Evolutionary conservation across 1,139 yeast species (phyloP).

Genomic region (Ogataea hybrid): DNA sequence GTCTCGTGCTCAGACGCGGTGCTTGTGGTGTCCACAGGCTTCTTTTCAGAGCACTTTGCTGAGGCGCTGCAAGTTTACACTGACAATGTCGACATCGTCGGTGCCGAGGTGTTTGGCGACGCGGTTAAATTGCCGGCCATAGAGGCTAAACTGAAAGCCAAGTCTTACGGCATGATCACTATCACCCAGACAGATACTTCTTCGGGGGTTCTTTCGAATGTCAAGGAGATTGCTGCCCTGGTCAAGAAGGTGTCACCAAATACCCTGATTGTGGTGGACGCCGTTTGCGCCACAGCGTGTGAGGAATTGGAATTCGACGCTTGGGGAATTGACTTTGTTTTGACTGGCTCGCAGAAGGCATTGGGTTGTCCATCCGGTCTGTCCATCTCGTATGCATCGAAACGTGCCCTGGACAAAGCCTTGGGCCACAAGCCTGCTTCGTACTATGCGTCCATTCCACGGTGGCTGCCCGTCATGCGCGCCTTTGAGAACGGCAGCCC

Average conservation of each 20-base stretch:
- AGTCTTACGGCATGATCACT: slow-evolving; percentile 62
- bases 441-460: slow-evolving; percentile 68
- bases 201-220: slow-evolving; percentile 82
- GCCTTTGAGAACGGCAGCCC: slow-evolving; percentile 82
- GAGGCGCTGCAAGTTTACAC: slow-evolving; percentile 75
- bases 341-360: slow-evolving; percentile 95
- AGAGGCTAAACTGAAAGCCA: slow-evolving; percentile 45
- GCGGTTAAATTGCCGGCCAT: slow-evolving; percentile 59
- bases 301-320: slow-evolving; percentile 82
- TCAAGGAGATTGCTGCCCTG: slow-evolving; percentile 58
- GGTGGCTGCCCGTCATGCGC: slow-evolving; percentile 88
- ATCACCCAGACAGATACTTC: slow-evolving; percentile 97
- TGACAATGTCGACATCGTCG: slow-evolving; percentile 63
- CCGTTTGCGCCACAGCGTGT: slow-evolving; percentile 91
- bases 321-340: slow-evolving; percentile 87
- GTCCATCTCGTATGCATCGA: slow-evolving; percentile 72
- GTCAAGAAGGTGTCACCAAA: slow-evolving; percentile 72
- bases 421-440: slow-evolving; percentile 55
- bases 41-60: slow-evolving; percentile 84
- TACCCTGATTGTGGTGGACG: slow-evolving; percentile 83
- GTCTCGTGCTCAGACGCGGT: slow-evolving; percentile 63
- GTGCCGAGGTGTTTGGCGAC: slow-evolving; percentile 65
- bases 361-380: slow-evolving; percentile 94
- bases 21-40: slow-evolving; percentile 88
- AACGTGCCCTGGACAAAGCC: slow-evolving; percentile 68